Conservation (phyloP, 768 basidiomycete genomes). For the Rhodotorula diobovata region DNA sequence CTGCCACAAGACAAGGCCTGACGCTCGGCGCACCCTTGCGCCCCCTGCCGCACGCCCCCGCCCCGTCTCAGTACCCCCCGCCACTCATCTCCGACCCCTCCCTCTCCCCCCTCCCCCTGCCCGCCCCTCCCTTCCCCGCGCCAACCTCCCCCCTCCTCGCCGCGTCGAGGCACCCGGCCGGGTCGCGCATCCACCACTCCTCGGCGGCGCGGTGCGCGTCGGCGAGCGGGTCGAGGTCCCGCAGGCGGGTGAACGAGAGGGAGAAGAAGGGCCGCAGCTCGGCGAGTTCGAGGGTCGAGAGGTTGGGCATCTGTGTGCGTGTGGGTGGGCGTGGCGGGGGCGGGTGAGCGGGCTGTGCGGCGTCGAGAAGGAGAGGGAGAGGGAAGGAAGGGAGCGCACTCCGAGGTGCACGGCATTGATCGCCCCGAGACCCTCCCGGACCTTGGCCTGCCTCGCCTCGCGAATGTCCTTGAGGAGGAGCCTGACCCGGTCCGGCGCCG, state of each 20-base stretch:
- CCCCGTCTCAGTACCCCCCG: no score
- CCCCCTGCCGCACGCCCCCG: fast-evolving
- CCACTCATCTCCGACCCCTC: slow-evolving; percentile 2
- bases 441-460: slow-evolving; percentile 91
- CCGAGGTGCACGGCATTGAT: slow-evolving; percentile 76
- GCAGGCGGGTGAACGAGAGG: slow-evolving; percentile 57
- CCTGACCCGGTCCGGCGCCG: slow-evolving; percentile 74
- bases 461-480: slow-evolving; percentile 88
- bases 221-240: slow-evolving; percentile 30
- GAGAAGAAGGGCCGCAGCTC: slow-evolving; percentile 86
- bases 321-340: neutral
- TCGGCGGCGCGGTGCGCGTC: slow-evolving; percentile 12
- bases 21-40: no score
- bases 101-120: neutral
- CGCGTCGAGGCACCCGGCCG: slow-evolving; percentile 2
- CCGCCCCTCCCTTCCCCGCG: neutral
- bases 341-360: neutral
- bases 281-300: slow-evolving; percentile 88
- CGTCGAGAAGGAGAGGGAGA: neutral
- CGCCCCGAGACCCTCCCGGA: slow-evolving; percentile 72
- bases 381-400: slow-evolving; percentile 57
- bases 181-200: slow-evolving; percentile 23
- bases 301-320: slow-evolving; percentile 65
- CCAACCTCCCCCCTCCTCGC: neutral
- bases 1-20: no score